Percentiles rank a stretch among this genome's conserved stretches.
phyloP scores from a whole-genome alignment of 2,329 filamentous ascomycete species.

The Calonectria henricotiae region DNA sequence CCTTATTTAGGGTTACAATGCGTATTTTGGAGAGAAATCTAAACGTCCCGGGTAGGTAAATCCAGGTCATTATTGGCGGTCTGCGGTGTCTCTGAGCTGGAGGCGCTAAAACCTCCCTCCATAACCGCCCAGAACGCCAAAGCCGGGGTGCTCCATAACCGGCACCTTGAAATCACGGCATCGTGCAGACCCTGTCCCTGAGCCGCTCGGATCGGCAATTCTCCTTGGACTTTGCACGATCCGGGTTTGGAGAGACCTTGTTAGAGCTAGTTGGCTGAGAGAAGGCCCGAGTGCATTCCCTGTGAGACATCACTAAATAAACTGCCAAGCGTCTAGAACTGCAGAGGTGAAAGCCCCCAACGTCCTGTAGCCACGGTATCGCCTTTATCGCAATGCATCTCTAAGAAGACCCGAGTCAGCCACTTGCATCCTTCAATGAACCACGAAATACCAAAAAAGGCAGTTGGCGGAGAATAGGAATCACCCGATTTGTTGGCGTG shows the following conservation, averaged over 20 bases:
- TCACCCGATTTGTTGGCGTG: background rate
- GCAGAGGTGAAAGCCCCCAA: no score
- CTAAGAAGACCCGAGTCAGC: background rate
- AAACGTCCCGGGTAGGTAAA: no score
- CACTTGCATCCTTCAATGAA: conserved; percentile 4
- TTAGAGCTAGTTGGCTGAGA: background rate
- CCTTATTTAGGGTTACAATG: no score
- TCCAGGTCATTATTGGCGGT: no score
- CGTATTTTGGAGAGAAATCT: no score
- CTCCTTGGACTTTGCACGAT: background rate
- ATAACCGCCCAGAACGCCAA: no score
- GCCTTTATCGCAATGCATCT: background rate
- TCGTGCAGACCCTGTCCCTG: background rate
- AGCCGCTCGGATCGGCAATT: background rate
- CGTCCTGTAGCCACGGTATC: no score
- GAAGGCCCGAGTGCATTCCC: background rate
- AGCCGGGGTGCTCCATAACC: no score
- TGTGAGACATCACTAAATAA: background rate
- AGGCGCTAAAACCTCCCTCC: no score
- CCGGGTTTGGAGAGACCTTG: background rate
- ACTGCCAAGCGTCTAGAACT: no score
- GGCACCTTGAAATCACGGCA: background rate
- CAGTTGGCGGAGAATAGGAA: background rate
- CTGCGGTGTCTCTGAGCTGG: no score
- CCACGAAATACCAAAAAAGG: background rate